Conservation (phyloP, 1,284 basidiomycete species). For the Moniliella sp. region DNA sequence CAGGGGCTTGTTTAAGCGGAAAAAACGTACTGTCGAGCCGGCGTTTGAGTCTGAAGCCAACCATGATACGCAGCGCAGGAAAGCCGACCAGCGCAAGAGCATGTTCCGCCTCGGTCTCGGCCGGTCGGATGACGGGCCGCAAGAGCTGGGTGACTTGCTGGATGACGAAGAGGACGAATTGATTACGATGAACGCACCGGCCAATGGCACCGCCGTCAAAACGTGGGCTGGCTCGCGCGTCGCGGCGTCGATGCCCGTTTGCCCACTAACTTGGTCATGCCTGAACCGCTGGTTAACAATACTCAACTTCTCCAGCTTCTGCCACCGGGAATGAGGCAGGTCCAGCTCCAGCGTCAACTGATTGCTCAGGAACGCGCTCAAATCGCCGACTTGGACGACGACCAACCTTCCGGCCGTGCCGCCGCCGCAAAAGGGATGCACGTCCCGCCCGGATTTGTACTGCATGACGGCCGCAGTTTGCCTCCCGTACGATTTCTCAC, state of each 20-base stretch:
- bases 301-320: constrained; percentile 10
- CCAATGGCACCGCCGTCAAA: too few species aligned
- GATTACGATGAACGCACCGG: too few species aligned
- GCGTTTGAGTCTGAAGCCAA: too few species aligned
- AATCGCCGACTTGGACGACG: not conserved
- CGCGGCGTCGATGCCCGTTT: constrained; percentile 11
- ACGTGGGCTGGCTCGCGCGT: too few species aligned
- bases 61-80: too few species aligned
- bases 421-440: constrained; percentile 1
- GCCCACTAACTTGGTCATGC: constrained; percentile 16
- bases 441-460: constrained; percentile 20
- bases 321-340: constrained; percentile 1
- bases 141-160: too few species aligned
- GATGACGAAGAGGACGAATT: too few species aligned
- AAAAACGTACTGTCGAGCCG: too few species aligned
- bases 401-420: not conserved
- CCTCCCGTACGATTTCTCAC: constrained; percentile 13
- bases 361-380: not conserved
- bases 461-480: constrained; percentile 12
- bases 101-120: too few species aligned
- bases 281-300: constrained; percentile 9
- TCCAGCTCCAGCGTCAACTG: not conserved
- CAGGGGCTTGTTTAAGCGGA: too few species aligned
- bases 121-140: too few species aligned
- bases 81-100: too few species aligned